phyloP scores from a whole-genome alignment of 768 basidiomycete species.

The Pulveroboletus sp. region DNA sequence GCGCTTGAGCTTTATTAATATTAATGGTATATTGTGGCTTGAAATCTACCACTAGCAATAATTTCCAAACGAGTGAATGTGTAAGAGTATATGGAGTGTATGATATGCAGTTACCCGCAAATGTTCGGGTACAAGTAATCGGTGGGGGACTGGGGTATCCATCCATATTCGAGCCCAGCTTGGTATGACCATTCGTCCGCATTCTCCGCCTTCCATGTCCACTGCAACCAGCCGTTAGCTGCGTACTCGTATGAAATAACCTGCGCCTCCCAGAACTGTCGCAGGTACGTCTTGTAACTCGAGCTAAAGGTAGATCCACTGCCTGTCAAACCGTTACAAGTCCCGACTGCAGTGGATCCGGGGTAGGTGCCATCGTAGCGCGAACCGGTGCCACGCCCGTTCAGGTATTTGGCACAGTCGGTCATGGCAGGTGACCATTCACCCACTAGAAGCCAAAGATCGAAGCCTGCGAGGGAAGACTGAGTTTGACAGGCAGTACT shows the following conservation, averaged over 20 bases:
- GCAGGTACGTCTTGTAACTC: constrained; percentile 77
- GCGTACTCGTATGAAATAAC: constrained; percentile 66
- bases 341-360: constrained; percentile 68
- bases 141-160: constrained; percentile 72
- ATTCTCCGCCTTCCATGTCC: constrained; percentile 83
- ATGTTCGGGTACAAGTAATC: constrained; percentile 56
- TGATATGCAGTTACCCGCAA: constrained; percentile 49
- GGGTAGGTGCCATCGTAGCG: constrained; percentile 61
- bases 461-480: constrained; percentile 46
- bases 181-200: constrained; percentile 92
- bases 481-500: constrained; percentile 50
- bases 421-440: constrained; percentile 83
- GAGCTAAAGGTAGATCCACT: constrained; percentile 70
- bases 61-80: background rate
- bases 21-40: background rate
- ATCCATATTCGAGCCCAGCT: constrained; percentile 73
- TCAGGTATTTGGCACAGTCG: constrained; percentile 63
- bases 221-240: constrained; percentile 69
- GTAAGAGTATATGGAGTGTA: background rate
- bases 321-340: constrained; percentile 73
- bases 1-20: background rate
- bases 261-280: constrained; percentile 85
- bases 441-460: constrained; percentile 82
- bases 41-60: background rate
- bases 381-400: constrained; percentile 73